phyloP scores from a whole-genome alignment of 164 flowering plant species.

The Chimonanthus salicifolius region DNA sequence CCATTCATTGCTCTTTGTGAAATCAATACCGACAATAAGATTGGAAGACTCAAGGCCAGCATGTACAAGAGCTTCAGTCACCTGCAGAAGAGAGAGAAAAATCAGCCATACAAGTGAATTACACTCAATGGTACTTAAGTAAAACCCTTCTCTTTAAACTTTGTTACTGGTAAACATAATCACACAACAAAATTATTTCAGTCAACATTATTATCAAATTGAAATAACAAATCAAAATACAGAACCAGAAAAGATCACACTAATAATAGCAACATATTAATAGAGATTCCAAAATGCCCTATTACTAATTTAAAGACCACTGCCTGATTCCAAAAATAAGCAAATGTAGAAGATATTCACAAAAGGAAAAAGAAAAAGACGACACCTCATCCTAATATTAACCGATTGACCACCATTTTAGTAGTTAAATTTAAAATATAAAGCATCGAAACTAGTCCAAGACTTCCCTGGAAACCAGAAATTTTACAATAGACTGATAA shows the following conservation, averaged over 20 bases:
- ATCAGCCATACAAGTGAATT: not conserved
- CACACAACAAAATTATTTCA: not conserved
- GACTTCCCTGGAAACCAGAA: too few species aligned
- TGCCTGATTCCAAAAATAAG: not conserved
- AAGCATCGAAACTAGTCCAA: too few species aligned
- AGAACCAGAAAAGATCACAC: not conserved
- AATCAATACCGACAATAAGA: constrained; percentile 90
- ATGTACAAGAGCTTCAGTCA: constrained; percentile 65
- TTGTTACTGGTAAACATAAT: not conserved
- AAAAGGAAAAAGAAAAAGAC: too few species aligned
- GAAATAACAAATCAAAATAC: not conserved
- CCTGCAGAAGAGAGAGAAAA: constrained; percentile 29
- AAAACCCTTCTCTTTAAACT: not conserved
- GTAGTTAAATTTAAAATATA: too few species aligned
- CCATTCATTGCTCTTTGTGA: constrained; percentile 98
- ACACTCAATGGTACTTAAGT: not conserved
- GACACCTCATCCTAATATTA: too few species aligned
- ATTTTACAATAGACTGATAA: too few species aligned
- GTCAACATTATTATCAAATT: not conserved
- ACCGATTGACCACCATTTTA: too few species aligned
- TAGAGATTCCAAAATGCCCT: not conserved
- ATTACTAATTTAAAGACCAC: not conserved
- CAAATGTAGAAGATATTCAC: not conserved
- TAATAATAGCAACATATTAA: not conserved
- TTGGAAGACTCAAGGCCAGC: constrained; percentile 96